Base-by-base conservation (phyloP, 2,329 filamentous ascomycete genomes). In the Cladosporium phlei region DNA sequence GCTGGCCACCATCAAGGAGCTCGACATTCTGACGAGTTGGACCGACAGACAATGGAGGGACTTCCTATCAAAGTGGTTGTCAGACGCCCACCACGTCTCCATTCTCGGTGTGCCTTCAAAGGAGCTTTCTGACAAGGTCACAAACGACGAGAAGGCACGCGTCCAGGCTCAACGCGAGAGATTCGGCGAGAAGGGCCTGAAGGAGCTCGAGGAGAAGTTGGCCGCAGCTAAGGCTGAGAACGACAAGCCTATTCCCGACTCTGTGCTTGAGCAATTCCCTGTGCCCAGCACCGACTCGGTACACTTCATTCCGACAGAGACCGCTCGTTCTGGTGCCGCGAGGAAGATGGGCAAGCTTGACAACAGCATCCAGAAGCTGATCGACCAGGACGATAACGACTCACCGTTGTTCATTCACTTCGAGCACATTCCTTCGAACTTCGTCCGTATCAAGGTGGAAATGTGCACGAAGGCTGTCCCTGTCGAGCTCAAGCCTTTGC, bases 381-480 rank as follows among this genome's bases (percentile, higher is more conserved):
- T 98, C 38, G 87, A 97, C 62, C 71, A 75, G 11, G 80, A 88
- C 30, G 74, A 77, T 28, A 66, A 73, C 5, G 72, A 75, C 12
- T 64, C 83, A n/a, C 59, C 55, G 12, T 72, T 97, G 2, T 98
- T 96, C 67, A 76, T 98, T n/a, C 91, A 98, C 67, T 98, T 94
- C 55, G 93, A 98, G 67, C 84, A 95, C 60, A 89, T 97, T 11
- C 84, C 85, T 2, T 94, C 88, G 49, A 95, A 88, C 61, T 98
- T 98, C 64, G 88, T 95, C 5, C 85, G 91, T 57, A 77, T 97
- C 48, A 84, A 81, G 38, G 68, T 97, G 17, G 80, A 93, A 47
- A 73, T 97, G 39, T 88, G 88, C 43, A 95, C 89, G 1, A 78
- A 82, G 2, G 73, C 80, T 24, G 74, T 96, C 1, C 88, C 90